Evolutionary conservation across 2,329 filamentous ascomycete genomes (phyloP).

Genomic region (Hirsutella thompsonii): DNA sequence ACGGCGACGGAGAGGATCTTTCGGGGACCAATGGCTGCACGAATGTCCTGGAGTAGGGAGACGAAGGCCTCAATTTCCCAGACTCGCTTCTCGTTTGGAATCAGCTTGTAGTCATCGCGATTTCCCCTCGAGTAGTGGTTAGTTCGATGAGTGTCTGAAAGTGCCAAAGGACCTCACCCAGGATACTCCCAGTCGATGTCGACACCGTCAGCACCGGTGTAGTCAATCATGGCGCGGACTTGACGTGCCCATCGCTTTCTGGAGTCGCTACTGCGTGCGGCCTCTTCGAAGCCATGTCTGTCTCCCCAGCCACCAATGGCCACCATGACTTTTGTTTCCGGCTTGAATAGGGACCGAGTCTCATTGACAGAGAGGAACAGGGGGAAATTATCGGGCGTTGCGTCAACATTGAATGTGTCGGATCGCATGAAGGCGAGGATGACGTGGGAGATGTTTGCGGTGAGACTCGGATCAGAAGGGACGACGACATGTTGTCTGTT

Average conservation of each 20-base stretch:
- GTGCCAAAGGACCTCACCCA: too few relatives aligned
- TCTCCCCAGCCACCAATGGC: conserved; percentile 69
- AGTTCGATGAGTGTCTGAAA: too few relatives aligned
- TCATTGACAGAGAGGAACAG: conserved; percentile 38
- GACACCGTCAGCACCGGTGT: conserved; percentile 50
- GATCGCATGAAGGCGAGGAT: conserved; percentile 45
- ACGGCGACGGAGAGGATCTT: conserved; percentile 57
- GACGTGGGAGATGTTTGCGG: conserved; percentile 39
- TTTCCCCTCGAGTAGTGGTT: too few relatives aligned
- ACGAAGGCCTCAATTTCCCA: conserved; percentile 54
- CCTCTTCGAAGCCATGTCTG: conserved; percentile 46
- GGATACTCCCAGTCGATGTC: conserved; percentile 57
- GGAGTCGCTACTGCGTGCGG: conserved; percentile 35
- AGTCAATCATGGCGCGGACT: conserved; percentile 47
- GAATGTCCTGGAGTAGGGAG: conserved; percentile 44
- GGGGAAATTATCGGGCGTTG: conserved; percentile 26
- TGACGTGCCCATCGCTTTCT: conserved; percentile 50
- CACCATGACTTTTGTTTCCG: conserved; percentile 49
- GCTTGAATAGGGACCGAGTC: conserved; percentile 33
- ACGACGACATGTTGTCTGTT: conserved; percentile 33
- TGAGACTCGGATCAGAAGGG: conserved; percentile 20
- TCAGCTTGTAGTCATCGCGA: conserved; percentile 54
- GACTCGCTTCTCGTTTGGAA: conserved; percentile 45
- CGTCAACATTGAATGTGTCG: conserved; percentile 32
- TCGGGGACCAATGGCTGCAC: conserved; percentile 37